phyloP scores from a whole-genome alignment of 352 stramenopile species.

The Phytophthora ramorum region DNA sequence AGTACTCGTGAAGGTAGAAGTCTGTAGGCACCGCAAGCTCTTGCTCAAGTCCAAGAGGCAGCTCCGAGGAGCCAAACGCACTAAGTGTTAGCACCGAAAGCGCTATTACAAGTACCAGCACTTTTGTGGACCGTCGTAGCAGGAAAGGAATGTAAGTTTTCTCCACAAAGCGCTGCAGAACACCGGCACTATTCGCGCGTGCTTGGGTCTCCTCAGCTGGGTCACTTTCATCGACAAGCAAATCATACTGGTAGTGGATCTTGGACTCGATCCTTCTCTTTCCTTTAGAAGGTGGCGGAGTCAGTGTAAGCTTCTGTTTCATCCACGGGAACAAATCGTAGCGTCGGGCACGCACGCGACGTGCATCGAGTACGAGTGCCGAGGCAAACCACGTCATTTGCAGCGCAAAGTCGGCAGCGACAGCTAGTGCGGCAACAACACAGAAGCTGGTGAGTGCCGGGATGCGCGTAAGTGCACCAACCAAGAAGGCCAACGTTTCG shows the following conservation, averaged over 20 bases:
- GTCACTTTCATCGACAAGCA: slow-evolving; percentile 31
- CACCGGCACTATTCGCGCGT: slow-evolving; percentile 17
- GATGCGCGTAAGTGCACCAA: slow-evolving; percentile 87
- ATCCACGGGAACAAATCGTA: slow-evolving; percentile 80
- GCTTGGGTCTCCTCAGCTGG: background rate
- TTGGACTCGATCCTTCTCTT: slow-evolving; percentile 28
- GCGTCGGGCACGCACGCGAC: slow-evolving; percentile 64
- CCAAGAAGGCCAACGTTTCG: slow-evolving; percentile 83
- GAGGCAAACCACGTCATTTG: slow-evolving; percentile 91
- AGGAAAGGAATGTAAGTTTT: slow-evolving; percentile 75
- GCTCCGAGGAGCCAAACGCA: slow-evolving; percentile 56
- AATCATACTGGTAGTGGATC: slow-evolving; percentile 36
- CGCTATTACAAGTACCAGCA: slow-evolving; percentile 57
- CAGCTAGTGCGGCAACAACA: slow-evolving; percentile 82
- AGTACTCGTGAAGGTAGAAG: slow-evolving; percentile 92
- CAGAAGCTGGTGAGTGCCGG: slow-evolving; percentile 90
- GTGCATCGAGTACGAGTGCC: slow-evolving; percentile 78
- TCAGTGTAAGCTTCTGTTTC: slow-evolving; percentile 52
- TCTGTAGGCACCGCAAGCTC: slow-evolving; percentile 88
- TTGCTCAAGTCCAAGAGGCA: slow-evolving; percentile 89
- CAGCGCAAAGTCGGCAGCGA: slow-evolving; percentile 80
- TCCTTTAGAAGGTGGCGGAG: slow-evolving; percentile 18
- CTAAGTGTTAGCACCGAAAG: slow-evolving; percentile 51
- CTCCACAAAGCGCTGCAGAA: slow-evolving; percentile 73
- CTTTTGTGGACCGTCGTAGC: slow-evolving; percentile 62